Evolutionary conservation across 2,329 filamentous ascomycete genomes (phyloP).

Genomic region (Achaetomium macrosporum): DNA sequence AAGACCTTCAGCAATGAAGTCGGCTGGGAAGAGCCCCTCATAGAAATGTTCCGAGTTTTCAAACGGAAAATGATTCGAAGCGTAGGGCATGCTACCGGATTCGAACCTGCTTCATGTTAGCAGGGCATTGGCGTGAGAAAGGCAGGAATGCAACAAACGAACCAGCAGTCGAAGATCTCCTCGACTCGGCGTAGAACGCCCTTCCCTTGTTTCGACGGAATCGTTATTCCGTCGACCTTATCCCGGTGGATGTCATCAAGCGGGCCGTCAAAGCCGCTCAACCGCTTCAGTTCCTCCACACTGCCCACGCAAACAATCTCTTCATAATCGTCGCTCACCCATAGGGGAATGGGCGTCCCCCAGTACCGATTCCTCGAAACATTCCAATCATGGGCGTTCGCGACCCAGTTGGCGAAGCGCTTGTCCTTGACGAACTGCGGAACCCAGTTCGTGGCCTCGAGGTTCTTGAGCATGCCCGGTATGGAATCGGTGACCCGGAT

Average conservation of each 20-base stretch:
- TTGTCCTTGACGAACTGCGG: conserved; percentile 84
- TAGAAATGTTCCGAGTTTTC: conserved; percentile 66
- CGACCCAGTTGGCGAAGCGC: conserved; percentile 85
- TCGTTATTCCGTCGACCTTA: conserved; percentile 88
- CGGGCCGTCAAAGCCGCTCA: conserved; percentile 77
- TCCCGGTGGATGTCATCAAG: conserved; percentile 83
- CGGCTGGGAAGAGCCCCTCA: conserved; percentile 74
- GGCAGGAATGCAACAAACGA: neutral
- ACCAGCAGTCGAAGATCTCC: conserved; percentile 92
- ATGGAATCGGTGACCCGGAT: conserved; percentile 78
- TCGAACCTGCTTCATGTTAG: conserved; percentile 45
- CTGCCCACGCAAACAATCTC: conserved; percentile 84
- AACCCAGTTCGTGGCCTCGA: conserved; percentile 85
- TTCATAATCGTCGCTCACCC: conserved; percentile 83
- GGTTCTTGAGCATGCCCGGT: conserved; percentile 82
- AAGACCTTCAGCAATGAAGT: conserved; percentile 83
- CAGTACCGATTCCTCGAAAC: conserved; percentile 90
- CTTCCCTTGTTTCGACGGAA: conserved; percentile 82
- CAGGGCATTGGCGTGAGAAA: neutral
- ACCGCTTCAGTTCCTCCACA: conserved; percentile 70
- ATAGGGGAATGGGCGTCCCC: conserved; percentile 87
- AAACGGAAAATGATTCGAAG: conserved; percentile 55
- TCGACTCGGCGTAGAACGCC: conserved; percentile 71
- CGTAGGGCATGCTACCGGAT: conserved; percentile 92
- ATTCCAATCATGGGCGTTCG: conserved; percentile 88